Base-by-base conservation (phyloP, 805 yeast species). In the Grigorovia jiainica region DNA sequence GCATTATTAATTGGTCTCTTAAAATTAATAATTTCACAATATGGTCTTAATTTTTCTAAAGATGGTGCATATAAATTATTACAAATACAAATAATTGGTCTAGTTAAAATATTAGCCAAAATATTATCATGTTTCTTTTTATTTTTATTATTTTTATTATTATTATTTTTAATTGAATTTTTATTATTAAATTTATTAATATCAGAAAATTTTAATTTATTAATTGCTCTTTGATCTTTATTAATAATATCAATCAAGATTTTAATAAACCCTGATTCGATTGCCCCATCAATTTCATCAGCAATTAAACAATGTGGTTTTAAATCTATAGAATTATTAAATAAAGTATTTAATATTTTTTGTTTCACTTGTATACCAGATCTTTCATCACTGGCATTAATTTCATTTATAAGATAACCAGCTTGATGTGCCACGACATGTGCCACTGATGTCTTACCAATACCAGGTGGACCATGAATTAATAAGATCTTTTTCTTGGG, bases 31-130 rank as follows among this genome's bases (percentile, higher is more conserved):
- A 84, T 68, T 52, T 90, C 96, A 47, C 90, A 77, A 45, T 71
- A 64, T 0, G 82, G 81, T 46, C 90, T 75, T 46, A 90, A 65
- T 43, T 76, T 78, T 40, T 86, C 94, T 61, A 90, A 66, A 1
- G 84, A 76, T 3, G 79, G 75, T 0, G 85, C 74, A 58, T 84
- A 87, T 1, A 84, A 70, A 54, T 92, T 95, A 55, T 90, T 92
- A 58, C 97, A 94, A 43, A 92, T 76, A 34, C 95, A 89, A 41
- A 90, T 85, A 16, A 92, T 86, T 1, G 97, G 97, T 49, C 97
- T 71, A 51, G 71, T 67, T 34, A 92, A 59, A 5, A 79, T 61
- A 29, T 63, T 66, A 9, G 66, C 60, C 38, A 56, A 63, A 40
- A 60, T 65, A 40, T 65, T 63, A 31, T 56, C 62, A 18, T 53